phyloP scores from a whole-genome alignment of 768 basidiomycete genomes.

The Tricholoma saponaceum region DNA sequence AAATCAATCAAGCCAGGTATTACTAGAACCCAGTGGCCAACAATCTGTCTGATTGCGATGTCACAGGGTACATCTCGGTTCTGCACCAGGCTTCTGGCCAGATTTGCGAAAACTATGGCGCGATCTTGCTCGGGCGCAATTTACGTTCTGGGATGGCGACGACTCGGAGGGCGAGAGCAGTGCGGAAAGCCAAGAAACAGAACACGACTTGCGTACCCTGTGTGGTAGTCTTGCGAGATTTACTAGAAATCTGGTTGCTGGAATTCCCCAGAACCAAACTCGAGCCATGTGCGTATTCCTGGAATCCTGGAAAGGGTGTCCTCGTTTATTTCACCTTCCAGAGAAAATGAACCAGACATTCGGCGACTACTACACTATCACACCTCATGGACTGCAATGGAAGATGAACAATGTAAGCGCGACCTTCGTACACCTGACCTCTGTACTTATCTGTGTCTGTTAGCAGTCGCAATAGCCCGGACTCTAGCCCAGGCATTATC shows the following conservation, averaged over 20 bases:
- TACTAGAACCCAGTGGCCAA: conserved; percentile 1
- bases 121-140: conserved; percentile 40
- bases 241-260: conserved; percentile 82
- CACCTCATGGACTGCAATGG: conserved; percentile 71
- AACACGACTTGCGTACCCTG: conserved; percentile 33
- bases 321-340: conserved; percentile 23
- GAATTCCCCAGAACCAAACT: conserved; percentile 65
- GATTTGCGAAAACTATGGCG: conserved; percentile 55
- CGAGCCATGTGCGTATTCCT: conserved; percentile 64
- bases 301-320: neutral
- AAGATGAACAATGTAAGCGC: conserved; percentile 53
- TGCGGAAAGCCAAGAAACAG: conserved; percentile 22
- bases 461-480: conserved; percentile 62
- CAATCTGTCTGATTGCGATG: neutral
- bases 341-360: conserved; percentile 68
- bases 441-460: neutral
- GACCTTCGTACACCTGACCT: neutral
- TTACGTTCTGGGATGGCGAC: conserved; percentile 49
- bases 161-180: conserved; percentile 37
- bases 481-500: conserved; percentile 76
- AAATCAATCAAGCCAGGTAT: conserved; percentile 36
- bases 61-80: conserved; percentile 22
- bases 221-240: conserved; percentile 64
- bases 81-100: conserved; percentile 49
- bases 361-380: conserved; percentile 65